Evolutionary conservation across 371 early-diverging fungal species (phyloP).

Genomic region (Mortierella sp.): DNA sequence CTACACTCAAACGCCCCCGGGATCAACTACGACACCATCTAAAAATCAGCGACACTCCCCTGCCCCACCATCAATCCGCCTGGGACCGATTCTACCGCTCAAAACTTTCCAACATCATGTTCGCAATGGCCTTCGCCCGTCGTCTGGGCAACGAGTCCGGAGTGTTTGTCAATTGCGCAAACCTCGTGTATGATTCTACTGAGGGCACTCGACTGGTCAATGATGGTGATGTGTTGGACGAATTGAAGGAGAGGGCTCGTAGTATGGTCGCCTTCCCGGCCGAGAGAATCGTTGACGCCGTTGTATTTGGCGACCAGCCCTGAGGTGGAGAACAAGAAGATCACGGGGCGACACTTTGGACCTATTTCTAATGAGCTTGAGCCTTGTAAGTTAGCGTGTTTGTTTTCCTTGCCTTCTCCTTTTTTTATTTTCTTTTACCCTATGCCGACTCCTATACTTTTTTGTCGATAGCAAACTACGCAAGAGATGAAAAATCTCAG

Average conservation of each 20-base stretch:
- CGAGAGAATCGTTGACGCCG: conserved; percentile 70
- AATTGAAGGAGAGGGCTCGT: conserved; percentile 31
- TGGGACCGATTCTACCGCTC: conserved; percentile 60
- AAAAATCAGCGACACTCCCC: conserved; percentile 25
- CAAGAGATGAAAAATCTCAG: conserved; percentile 42
- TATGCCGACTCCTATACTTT: background rate
- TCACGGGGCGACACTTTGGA: conserved; percentile 68
- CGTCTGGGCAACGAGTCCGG: conserved; percentile 54
- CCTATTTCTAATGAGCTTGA: conserved; percentile 26
- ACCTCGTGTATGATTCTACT: conserved; percentile 72
- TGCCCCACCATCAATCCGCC: background rate
- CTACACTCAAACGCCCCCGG: conserved; percentile 54
- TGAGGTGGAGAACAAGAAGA: conserved; percentile 64
- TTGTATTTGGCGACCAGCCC: conserved; percentile 76
- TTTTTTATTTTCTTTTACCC: background rate
- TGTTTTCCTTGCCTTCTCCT: background rate
- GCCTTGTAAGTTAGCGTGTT: conserved; percentile 25
- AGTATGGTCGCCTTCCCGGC: conserved; percentile 11
- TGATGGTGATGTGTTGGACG: background rate
- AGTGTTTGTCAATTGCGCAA: conserved; percentile 71
- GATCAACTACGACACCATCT: conserved; percentile 58
- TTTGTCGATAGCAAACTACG: conserved; percentile 27
- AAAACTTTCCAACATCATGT: conserved; percentile 75
- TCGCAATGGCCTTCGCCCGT: conserved; percentile 64
- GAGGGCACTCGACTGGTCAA: background rate